phyloP scores from a whole-genome alignment of 169 alveolate species.

The Babesia caballi region DNA sequence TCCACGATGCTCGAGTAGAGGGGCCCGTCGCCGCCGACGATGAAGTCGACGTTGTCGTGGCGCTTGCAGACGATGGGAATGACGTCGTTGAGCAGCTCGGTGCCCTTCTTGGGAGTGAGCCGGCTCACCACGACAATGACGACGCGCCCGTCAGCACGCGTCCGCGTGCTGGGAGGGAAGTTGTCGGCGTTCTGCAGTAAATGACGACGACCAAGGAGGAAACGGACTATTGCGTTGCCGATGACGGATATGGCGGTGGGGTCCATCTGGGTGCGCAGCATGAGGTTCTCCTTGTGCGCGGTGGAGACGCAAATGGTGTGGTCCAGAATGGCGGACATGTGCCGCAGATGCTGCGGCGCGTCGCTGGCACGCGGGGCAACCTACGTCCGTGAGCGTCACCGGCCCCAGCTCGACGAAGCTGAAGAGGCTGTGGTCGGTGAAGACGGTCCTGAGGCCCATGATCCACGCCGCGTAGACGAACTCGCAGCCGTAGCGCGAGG shows the following conservation, averaged over 20 bases:
- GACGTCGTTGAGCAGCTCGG: slow-evolving; percentile 92
- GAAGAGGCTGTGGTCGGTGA: slow-evolving; percentile 99
- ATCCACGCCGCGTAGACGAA: slow-evolving; percentile 52
- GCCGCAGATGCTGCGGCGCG: slow-evolving; percentile 4
- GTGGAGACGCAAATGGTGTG: slow-evolving; percentile 93
- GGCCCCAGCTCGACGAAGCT: slow-evolving; percentile 94
- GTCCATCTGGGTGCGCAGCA: slow-evolving; percentile 89
- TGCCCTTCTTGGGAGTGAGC: slow-evolving; percentile 96
- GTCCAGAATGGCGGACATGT: slow-evolving; percentile 77
- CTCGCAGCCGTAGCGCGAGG: slow-evolving; percentile 46
- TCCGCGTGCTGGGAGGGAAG: slow-evolving; percentile 71
- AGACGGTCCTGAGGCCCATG: slow-evolving; percentile 84
- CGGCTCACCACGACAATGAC: slow-evolving; percentile 94
- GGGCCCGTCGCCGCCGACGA: slow-evolving; percentile 97
- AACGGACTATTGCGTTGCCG: slow-evolving; percentile 83
- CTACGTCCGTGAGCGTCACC: slow-evolving; percentile 89
- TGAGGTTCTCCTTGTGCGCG: slow-evolving; percentile 93
- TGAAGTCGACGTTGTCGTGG: slow-evolving; percentile 87
- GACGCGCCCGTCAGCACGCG: slow-evolving; percentile 82
- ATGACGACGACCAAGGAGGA: not conserved
- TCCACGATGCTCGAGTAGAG: slow-evolving; percentile 90
- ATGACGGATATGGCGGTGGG: slow-evolving; percentile 90
- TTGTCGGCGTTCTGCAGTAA: slow-evolving; percentile 64
- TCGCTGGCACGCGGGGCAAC: slow-evolving; percentile 59
- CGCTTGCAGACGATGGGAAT: slow-evolving; percentile 94